Evolutionary conservation across 2,329 filamentous ascomycete genomes (phyloP).

Genomic region (Aureobasidium zeae): DNA sequence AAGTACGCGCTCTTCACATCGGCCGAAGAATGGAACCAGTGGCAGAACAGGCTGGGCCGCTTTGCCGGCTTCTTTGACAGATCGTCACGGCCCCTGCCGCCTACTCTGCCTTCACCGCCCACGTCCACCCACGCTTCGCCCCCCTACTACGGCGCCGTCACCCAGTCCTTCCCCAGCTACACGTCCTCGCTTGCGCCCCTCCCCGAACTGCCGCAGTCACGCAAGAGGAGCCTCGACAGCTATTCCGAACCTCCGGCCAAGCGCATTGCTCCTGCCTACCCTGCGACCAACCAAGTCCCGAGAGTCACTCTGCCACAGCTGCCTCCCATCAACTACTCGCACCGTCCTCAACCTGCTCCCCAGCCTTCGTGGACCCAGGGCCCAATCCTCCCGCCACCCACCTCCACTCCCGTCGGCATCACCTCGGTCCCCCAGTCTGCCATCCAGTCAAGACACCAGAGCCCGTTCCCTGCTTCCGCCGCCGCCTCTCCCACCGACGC

Average conservation of each 20-base stretch:
- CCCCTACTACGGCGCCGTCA: slow-evolving; percentile 30
- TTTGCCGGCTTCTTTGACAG: slow-evolving; percentile 77
- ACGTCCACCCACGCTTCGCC: slow-evolving; percentile 44
- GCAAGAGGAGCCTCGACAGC: slow-evolving; percentile 53
- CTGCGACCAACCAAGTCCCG: background rate
- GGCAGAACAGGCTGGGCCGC: slow-evolving; percentile 72
- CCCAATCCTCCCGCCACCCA: slow-evolving; percentile 24
- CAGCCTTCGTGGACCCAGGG: slow-evolving; percentile 44
- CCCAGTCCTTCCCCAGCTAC: slow-evolving; percentile 29
- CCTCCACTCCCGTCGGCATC: slow-evolving; percentile 18
- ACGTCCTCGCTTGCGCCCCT: slow-evolving; percentile 37
- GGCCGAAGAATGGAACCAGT: slow-evolving; percentile 74
- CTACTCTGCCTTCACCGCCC: slow-evolving; percentile 44
- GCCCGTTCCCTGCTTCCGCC: slow-evolving; percentile 45
- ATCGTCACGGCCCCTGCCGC: slow-evolving; percentile 42
- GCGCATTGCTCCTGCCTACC: slow-evolving; percentile 26
- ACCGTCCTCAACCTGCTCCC: slow-evolving; percentile 62
- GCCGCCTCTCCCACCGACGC: slow-evolving; percentile 62
- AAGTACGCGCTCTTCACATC: slow-evolving; percentile 86
- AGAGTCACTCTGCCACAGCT: slow-evolving; percentile 48
- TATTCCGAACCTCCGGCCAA: slow-evolving; percentile 50
- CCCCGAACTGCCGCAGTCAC: slow-evolving; percentile 29
- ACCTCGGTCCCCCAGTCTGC: slow-evolving; percentile 14
- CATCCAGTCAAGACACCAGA: slow-evolving; percentile 41
- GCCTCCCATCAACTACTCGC: slow-evolving; percentile 54